phyloP scores from a whole-genome alignment of 1,284 basidiomycete genomes.

The Caloboletus inedulis region DNA sequence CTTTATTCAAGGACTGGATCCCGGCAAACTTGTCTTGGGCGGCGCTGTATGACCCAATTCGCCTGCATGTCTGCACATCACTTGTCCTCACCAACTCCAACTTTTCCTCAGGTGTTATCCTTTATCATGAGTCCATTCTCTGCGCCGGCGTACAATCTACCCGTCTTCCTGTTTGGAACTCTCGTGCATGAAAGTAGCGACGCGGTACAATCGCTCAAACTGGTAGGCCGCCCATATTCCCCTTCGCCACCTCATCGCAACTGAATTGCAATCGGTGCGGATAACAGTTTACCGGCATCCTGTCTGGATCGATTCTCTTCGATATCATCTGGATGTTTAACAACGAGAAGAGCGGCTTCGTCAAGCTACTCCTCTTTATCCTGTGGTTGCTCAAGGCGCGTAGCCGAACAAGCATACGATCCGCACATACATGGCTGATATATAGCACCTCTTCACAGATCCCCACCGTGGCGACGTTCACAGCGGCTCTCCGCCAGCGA shows the following conservation, averaged over 20 bases:
- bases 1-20: conserved; percentile 66
- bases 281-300: conserved; percentile 59
- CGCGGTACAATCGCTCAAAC: conserved; percentile 58
- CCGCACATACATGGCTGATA: too few relatives aligned
- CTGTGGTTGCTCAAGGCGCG: conserved; percentile 64
- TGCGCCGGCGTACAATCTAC: conserved; percentile 66
- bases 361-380: conserved; percentile 55
- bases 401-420: conserved; percentile 1
- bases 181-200: conserved; percentile 69
- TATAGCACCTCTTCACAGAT: conserved; percentile 32
- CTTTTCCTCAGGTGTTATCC: conserved; percentile 44
- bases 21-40: conserved; percentile 61
- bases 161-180: conserved; percentile 71
- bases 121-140: conserved; percentile 57
- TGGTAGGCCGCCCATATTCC: conserved; percentile 39
- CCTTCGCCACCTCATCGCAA: neutral
- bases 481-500: conserved; percentile 55
- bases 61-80: neutral
- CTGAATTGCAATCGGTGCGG: neutral
- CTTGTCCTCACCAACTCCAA: neutral
- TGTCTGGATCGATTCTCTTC: conserved; percentile 57
- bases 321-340: conserved; percentile 70
- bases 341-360: conserved; percentile 53
- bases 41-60: conserved; percentile 49
- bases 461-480: conserved; percentile 61